phyloP scores from a whole-genome alignment of 805 yeast genomes.

The Metschnikowia gelsemii region DNA sequence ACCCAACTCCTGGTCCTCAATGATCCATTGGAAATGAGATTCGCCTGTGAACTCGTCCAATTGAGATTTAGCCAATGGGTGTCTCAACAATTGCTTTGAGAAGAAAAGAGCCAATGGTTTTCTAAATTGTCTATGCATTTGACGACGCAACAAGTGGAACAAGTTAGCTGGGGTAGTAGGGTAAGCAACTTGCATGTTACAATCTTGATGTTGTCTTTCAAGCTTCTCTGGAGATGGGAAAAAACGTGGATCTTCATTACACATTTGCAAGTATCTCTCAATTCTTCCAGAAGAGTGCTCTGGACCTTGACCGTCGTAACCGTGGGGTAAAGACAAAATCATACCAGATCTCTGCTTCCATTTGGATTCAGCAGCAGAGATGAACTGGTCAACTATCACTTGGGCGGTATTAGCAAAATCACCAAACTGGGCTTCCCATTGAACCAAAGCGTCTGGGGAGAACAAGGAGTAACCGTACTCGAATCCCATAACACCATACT shows the following conservation, averaged over 20 bases:
- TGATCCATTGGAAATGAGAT: conserved; percentile 91
- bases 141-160: conserved; percentile 97
- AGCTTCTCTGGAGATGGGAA: conserved; percentile 90
- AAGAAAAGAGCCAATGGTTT: conserved; percentile 83
- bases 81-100: conserved; percentile 89
- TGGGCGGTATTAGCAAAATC: conserved; percentile 99
- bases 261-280: conserved; percentile 92
- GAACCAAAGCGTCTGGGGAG: conserved; percentile 93
- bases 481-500: conserved; percentile 98
- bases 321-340: conserved; percentile 94
- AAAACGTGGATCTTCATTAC: conserved; percentile 91
- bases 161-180: conserved; percentile 97
- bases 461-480: conserved; percentile 98
- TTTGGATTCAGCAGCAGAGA: conserved; percentile 95
- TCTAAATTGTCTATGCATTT: conserved; percentile 99
- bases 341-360: conserved; percentile 99
- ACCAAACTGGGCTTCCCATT: conserved; percentile 99
- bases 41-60: conserved; percentile 86
- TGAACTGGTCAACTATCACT: conserved; percentile 94
- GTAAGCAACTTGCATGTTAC: conserved; percentile 96
- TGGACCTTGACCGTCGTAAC: conserved; percentile 99
- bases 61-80: conserved; percentile 87
- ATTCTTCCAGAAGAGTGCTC: conserved; percentile 98
- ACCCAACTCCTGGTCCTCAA: conserved; percentile 88
- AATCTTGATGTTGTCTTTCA: conserved; percentile 97